Base-by-base conservation (phyloP, 2,329 filamentous ascomycete genomes). In the Epichloe baconii region DNA sequence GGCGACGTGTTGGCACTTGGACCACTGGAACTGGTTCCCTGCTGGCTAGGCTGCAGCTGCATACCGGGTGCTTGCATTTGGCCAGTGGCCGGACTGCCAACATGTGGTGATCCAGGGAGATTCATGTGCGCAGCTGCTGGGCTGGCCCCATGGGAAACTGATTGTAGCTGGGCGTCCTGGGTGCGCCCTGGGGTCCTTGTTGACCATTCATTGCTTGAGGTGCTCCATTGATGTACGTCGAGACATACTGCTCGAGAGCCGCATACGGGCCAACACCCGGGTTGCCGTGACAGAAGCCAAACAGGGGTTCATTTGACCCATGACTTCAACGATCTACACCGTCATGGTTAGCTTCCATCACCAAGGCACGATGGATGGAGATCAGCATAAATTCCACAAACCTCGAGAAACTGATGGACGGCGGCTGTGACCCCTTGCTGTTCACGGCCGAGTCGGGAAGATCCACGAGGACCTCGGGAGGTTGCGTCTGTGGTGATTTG, bases 1-100 rank as follows among this genome's bases (percentile, higher is more conserved):
- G 79, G 79, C 35, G 78, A 82, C 5, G 82, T 85, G 66, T 83
- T 85, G 52, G 81, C 80, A 61, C 80, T 84, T 6, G 80, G 79
- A 2, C 79, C 81, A 62, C 78, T 80, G 10, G 80, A 83, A 62
- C 71, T 79, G 35, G 80, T 82, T 40, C 81, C 82, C 61, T 85
- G 82, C 62, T 84, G 81, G 62, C 80, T 84, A 56, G 79, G 78
- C 62, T 85, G 80, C 54, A 80, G 69, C 62, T 81, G 78, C 81
- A 85, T 85, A 55, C 73, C 72, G 21, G 80, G 80, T 48, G 80
- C 78, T 63, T 81, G 78, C 74, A 83, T 81, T 49, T 76, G 72
- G 15, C 76, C 79, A 14, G 77, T 75, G 17, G 78, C 79, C 8
- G 82, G 82, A 61, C 79, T 83, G 50, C 78, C 75, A 51, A 72